Evolutionary conservation across 2,329 filamentous ascomycete genomes (phyloP).

Genomic region (Exutisphaerella laricina): DNA sequence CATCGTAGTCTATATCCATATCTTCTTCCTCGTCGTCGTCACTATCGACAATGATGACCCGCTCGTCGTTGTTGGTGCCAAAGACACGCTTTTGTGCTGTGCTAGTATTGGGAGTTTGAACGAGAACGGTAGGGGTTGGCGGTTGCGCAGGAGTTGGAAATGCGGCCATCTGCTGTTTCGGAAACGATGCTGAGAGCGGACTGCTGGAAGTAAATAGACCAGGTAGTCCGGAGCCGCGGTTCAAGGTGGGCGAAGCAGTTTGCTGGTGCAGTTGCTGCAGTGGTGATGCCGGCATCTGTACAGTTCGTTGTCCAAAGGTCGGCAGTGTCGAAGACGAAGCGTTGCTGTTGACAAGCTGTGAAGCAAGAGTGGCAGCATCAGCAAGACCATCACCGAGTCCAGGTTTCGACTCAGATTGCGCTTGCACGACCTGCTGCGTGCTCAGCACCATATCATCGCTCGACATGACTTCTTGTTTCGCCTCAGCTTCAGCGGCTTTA

Average conservation of each 20-base stretch:
- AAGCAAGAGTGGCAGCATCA: slow-evolving; percentile 8
- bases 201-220: slow-evolving; percentile 27
- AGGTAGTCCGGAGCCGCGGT: slow-evolving; percentile 21
- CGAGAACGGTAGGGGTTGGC: not conserved
- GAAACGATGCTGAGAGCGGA: slow-evolving; percentile 4
- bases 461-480: slow-evolving; percentile 3
- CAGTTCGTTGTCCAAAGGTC: not conserved
- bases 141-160: slow-evolving; percentile 2
- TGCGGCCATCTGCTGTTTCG: not conserved
- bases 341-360: not conserved
- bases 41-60: slow-evolving; percentile 80
- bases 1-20: slow-evolving; percentile 23
- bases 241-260: slow-evolving; percentile 12
- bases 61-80: slow-evolving; percentile 48
- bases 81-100: slow-evolving; percentile 55
- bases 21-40: slow-evolving; percentile 48
- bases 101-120: slow-evolving; percentile 1
- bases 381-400: slow-evolving; percentile 16
- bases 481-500: not conserved
- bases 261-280: not conserved
- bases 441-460: slow-evolving; percentile 9
- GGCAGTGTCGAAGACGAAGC: not conserved
- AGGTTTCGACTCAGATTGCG: slow-evolving; percentile 1
- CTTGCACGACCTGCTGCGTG: not conserved
- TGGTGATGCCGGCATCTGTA: not conserved